Conservation (phyloP, 495 filamentous ascomycete genomes). For the Tirmania nivea region DNA sequence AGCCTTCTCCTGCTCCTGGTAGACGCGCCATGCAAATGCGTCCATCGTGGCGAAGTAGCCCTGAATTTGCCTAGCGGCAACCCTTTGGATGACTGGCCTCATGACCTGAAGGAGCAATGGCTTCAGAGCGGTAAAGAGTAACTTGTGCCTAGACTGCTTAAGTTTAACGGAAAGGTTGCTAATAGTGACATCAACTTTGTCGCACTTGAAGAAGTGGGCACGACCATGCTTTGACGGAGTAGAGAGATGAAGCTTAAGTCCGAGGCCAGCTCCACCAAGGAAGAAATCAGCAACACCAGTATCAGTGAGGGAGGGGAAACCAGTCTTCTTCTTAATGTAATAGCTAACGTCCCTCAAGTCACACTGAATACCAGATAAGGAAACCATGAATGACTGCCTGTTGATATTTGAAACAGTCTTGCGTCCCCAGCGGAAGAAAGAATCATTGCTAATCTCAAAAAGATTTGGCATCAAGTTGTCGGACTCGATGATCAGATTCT, state of each 20-base stretch:
- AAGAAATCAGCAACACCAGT: constrained; percentile 77
- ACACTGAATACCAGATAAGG: constrained; percentile 75
- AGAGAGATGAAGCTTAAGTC: constrained; percentile 77
- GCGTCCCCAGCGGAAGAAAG: constrained; percentile 88
- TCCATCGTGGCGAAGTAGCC: constrained; percentile 55
- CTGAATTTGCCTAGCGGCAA: constrained; percentile 68
- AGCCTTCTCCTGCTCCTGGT: constrained; percentile 60
- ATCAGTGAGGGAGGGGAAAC: constrained; percentile 79
- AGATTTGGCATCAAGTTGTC: constrained; percentile 96
- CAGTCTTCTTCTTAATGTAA: constrained; percentile 88
- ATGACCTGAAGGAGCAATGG: constrained; percentile 67
- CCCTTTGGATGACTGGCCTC: constrained; percentile 64
- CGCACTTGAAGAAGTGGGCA: constrained; percentile 79
- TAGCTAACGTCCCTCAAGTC: constrained; percentile 77
- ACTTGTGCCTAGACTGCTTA: constrained; percentile 83
- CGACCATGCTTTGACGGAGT: constrained; percentile 55
- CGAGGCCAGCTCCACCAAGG: constrained; percentile 69
- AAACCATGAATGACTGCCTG: constrained; percentile 62
- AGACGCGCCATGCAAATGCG: constrained; percentile 45
- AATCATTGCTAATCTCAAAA: constrained; percentile 73
- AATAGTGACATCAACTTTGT: constrained; percentile 65
- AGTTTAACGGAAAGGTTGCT: constrained; percentile 76
- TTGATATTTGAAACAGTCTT: constrained; percentile 62
- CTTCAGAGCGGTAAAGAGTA: constrained; percentile 72
- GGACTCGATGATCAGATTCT: constrained; percentile 86